Evolutionary conservation across 108 stramenopile genomes (phyloP).

Genomic region (Chaetoceros muelleri): DNA sequence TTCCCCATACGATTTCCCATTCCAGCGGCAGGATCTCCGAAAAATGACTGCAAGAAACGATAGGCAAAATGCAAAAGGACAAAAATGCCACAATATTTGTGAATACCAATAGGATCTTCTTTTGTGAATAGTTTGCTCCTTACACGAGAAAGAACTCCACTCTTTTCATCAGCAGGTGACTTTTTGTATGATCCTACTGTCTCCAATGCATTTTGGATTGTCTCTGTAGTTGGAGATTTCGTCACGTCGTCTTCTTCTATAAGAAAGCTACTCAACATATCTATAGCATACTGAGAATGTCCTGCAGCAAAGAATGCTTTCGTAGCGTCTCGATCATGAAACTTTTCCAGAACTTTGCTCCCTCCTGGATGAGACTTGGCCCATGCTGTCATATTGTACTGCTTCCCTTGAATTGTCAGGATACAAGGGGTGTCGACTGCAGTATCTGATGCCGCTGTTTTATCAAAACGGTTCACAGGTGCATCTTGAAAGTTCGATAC

Average conservation of each 20-base stretch:
- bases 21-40: slow-evolving; percentile 39
- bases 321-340: slow-evolving; percentile 44
- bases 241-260: slow-evolving; percentile 9
- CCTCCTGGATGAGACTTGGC: slow-evolving; percentile 59
- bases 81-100: slow-evolving; percentile 49
- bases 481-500: too few species aligned
- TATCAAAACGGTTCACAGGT: slow-evolving; percentile 20
- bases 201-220: not conserved
- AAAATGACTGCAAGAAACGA: slow-evolving; percentile 36
- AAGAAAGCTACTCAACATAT: slow-evolving; percentile 33
- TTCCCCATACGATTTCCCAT: slow-evolving; percentile 27
- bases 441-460: slow-evolving; percentile 6
- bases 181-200: not conserved
- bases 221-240: slow-evolving; percentile 1
- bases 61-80: slow-evolving; percentile 31
- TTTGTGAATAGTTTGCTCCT: slow-evolving; percentile 42
- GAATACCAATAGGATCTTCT: slow-evolving; percentile 52
- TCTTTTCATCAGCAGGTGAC: slow-evolving; percentile 4
- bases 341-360: slow-evolving; percentile 29
- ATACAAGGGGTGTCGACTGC: slow-evolving; percentile 18
- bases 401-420: slow-evolving; percentile 18
- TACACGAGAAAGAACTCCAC: slow-evolving; percentile 2
- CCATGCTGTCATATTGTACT: slow-evolving; percentile 45
- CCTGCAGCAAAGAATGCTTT: slow-evolving; percentile 42
- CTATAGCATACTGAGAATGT: slow-evolving; percentile 36